Evolutionary conservation across 768 basidiomycete genomes (phyloP), one percentile per base, ranked within the genome.

Genomic region (Podaxis carcinomalis): DNA sequence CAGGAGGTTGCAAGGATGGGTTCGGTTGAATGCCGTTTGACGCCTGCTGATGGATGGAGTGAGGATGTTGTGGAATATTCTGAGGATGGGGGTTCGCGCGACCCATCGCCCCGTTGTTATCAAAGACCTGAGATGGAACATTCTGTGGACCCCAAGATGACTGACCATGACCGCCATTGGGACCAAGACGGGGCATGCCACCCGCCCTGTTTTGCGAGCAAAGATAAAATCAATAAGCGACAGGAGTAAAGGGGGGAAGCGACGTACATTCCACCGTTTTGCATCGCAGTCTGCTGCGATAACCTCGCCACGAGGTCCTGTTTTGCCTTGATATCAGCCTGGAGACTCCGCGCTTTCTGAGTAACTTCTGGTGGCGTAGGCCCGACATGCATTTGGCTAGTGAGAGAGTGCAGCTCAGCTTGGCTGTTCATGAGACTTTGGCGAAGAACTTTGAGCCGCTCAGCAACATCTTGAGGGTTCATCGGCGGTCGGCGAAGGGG

Each of bases 51-150:
- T 63, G 63, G 5, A 55, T 51, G 23, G 64, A 35, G 10, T 55
- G 61, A 32, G 47, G 59, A 13, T 5, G 60, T 35, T 60, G 62
- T 25, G 47, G 23, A 23, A 50, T 28, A 32, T 32, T 32, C 32
- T 32, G 32, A 32, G 32, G 32, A 32, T 32, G 32, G 7, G 32
- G 32, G 19, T 37, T 37, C 32, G 46, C 59, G 46, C 54, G 58
- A 32, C 57, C 59, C 39, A 52, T 60, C 21, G 21, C 35, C 46
- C 40, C 57, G 23, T 44, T 52, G 42, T 58, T 62, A 35, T 63
- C 62, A 32, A 63, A 63, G 37, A 47, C n/a, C 39, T 58, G 61
- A 42, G 56, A 50, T 28, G 55, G 55, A 35, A 40, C 57, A 51
- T 49, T 25, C 32, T 37, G 36, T 16, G 42, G 37, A 25, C 19